Conservation (phyloP, 1,284 basidiomycete species). For the Fomitopsis palustris region DNA sequence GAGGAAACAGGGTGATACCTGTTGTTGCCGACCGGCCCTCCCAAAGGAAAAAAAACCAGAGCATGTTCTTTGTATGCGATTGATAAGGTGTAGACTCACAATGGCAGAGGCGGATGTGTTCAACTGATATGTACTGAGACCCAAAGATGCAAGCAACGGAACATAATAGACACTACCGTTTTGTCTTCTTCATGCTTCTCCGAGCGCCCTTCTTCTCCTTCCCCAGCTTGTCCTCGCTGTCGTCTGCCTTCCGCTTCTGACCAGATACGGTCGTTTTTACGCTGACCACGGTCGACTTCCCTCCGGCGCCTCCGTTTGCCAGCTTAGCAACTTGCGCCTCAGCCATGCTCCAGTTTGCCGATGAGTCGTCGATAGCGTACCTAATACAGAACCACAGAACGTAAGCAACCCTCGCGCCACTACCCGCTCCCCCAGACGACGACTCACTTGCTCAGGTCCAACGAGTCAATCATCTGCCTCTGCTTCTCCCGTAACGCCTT, state of each 20-base stretch:
- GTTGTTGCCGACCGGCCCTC: background rate
- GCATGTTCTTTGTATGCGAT: background rate
- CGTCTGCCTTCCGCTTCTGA: conserved; percentile 62
- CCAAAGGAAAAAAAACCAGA: background rate
- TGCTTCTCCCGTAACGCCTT: conserved; percentile 63
- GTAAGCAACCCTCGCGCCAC: conserved; percentile 11
- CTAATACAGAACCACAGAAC: conserved; percentile 38
- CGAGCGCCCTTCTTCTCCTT: conserved; percentile 51
- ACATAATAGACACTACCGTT: conserved; percentile 35
- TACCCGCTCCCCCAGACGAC: background rate
- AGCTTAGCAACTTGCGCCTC: conserved; percentile 65
- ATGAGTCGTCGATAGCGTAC: conserved; percentile 72
- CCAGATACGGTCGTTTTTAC: conserved; percentile 56
- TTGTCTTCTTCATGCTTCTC: conserved; percentile 54
- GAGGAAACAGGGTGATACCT: background rate
- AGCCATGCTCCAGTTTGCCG: conserved; percentile 71
- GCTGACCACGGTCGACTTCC: conserved; percentile 69
- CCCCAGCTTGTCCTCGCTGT: conserved; percentile 33
- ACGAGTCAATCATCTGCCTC: conserved; percentile 78
- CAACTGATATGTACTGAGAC: conserved; percentile 12
- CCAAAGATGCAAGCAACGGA: background rate
- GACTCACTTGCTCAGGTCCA: conserved; percentile 84
- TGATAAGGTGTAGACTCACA: background rate
- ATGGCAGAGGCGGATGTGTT: background rate
- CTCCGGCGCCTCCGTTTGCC: conserved; percentile 37